Conservation (phyloP, 257 asterid genomes). For the Przewalskia tangutica region DNA sequence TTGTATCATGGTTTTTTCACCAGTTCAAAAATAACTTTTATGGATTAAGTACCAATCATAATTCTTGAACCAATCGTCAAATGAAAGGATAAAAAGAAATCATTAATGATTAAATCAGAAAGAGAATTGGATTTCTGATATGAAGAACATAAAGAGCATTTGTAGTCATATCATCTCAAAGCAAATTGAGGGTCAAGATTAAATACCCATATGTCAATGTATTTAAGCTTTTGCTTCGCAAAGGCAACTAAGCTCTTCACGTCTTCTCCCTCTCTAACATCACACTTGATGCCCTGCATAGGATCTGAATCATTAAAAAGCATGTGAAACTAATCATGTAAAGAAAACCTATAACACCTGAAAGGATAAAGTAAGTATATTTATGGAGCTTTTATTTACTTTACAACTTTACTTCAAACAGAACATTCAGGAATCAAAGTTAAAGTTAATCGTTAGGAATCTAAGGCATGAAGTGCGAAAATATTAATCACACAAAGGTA, state of each 20-base stretch:
- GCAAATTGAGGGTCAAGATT: constrained; percentile 6
- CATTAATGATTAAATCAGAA: not conserved
- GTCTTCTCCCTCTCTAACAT: constrained; percentile 60
- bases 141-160: not conserved
- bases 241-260: constrained; percentile 72
- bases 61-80: not conserved
- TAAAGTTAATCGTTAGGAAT: not conserved
- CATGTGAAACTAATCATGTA: not conserved
- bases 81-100: not conserved
- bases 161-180: not conserved
- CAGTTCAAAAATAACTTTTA: not conserved
- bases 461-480: not conserved
- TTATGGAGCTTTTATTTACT: not conserved
- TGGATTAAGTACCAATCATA: not conserved
- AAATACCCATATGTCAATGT: constrained; percentile 87
- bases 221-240: constrained; percentile 56
- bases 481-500: not conserved
- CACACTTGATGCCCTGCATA: constrained; percentile 86
- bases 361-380: not conserved
- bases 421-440: not conserved
- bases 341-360: not conserved
- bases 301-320: not conserved
- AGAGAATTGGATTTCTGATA: not conserved
- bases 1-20: not conserved
- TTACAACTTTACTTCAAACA: not conserved